These are phyloP conservation scores for Vishniacozyma victoriae DNA, from an alignment of 768 basidiomycete species.

Conservation along the genomic window DNA sequence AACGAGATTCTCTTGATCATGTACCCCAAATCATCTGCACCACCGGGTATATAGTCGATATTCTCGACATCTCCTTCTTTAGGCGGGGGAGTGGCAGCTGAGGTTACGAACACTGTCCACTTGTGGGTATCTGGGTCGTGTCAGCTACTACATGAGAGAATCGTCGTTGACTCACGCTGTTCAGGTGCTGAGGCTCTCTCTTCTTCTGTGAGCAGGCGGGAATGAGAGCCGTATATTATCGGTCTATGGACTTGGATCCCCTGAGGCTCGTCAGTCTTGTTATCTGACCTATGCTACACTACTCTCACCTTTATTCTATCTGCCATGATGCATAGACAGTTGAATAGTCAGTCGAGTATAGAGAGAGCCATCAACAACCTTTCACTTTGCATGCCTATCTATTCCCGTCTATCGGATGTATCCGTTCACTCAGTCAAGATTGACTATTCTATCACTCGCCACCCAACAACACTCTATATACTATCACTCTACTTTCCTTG, in stretches of 20 bases:
- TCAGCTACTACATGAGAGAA: conserved; percentile 20
- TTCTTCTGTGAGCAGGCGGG: conserved; percentile 65
- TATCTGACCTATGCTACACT: too few species aligned
- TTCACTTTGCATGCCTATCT: too few species aligned
- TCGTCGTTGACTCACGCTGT: conserved; percentile 47
- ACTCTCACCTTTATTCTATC: too few species aligned
- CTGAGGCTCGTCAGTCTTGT: conserved; percentile 51
- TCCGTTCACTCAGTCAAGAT: too few species aligned
- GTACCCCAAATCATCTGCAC: conserved; percentile 80
- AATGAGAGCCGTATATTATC: conserved; percentile 92
- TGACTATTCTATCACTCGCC: too few species aligned
- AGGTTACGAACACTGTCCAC: conserved; percentile 93
- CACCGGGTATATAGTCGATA: conserved; percentile 59
- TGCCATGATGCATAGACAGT: too few species aligned
- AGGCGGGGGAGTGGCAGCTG: conserved; percentile 60
- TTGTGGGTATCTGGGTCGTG: conserved; percentile 60
- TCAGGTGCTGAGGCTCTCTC: conserved; percentile 51
- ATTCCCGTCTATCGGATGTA: too few species aligned
- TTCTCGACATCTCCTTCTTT: conserved; percentile 49
- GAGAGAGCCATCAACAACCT: too few species aligned
- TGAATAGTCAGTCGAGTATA: too few species aligned
- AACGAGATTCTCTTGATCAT: conserved; percentile 95
- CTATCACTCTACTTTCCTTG: too few species aligned
- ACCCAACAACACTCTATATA: too few species aligned
- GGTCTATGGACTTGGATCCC: conserved; percentile 82